Evolutionary conservation across 129 eudicot genomes (phyloP), one percentile per base, ranked within the genome.

Genomic region (Lonicera japonica): DNA sequence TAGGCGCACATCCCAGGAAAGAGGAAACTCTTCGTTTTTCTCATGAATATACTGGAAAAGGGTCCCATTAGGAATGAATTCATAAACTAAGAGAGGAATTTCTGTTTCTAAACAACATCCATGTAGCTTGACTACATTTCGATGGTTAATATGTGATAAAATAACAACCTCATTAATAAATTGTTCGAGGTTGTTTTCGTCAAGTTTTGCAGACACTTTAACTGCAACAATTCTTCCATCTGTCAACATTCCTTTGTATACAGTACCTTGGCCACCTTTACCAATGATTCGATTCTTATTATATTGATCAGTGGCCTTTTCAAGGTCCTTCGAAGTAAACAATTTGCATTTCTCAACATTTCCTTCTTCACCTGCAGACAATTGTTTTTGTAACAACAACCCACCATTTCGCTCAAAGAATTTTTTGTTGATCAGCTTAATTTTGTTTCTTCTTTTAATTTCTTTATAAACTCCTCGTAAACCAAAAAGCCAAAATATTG

Each of bases 221-320:
- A 57, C 2, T 57, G 43, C 62, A 14, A 57, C 62, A 23, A 19
- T 54, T 54, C 59, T 54, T 54, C 59, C 59, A 54, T 54, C 59
- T n/a, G 23, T 52, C 56, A 52, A 11, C 56, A 52, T 52, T 52
- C 56, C 56, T 19, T n/a, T 52, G 12, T 54, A 54, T 13, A 54
- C 59, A 57, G 43, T 57, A 29, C 62, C 62, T 3, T 57, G 41
- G 4, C 62, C 62, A 8, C 62, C 62, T 25, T 25, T 39, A 25
- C 61, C 61, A 24, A 56, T 36, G 39, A 56, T 56, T 21, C 61
- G 61, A 21, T 21, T 19, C 61, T 56, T 11, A 13, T 24, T 56
- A 14, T 56, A 56, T 11, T 56, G 61, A 4, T 56, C 17, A 2
- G 61, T 56, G 16, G 61, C 61, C 38, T 56, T 14, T 0, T 56